These are phyloP conservation scores for Blakeslea trispora DNA, from an alignment of 371 early-diverging fungal species.

Conservation along the genomic window DNA sequence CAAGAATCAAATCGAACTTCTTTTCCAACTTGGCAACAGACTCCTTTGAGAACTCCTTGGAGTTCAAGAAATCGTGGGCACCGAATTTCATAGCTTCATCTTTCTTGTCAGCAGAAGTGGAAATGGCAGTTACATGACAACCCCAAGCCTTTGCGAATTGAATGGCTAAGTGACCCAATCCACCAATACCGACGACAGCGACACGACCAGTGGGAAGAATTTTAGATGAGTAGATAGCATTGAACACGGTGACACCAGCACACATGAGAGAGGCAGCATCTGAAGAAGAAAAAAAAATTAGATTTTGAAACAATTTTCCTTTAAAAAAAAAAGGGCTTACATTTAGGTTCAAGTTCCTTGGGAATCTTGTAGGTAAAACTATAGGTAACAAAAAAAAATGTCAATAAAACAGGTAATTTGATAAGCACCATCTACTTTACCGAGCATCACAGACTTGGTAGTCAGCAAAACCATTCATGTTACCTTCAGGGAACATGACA, in stretches of 20 bases:
- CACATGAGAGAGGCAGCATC: slow-evolving; percentile 65
- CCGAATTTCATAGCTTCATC: slow-evolving; percentile 70
- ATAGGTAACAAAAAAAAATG: neutral
- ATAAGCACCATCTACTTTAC: slow-evolving; percentile 23
- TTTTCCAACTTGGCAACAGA: slow-evolving; percentile 23
- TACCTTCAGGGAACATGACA: slow-evolving; percentile 51
- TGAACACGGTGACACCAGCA: slow-evolving; percentile 67
- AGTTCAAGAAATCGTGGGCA: slow-evolving; percentile 57
- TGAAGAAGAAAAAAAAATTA: neutral
- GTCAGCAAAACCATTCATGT: slow-evolving; percentile 48
- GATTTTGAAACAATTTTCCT: too few species aligned
- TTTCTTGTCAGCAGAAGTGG: slow-evolving; percentile 50
- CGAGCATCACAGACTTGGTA: slow-evolving; percentile 49
- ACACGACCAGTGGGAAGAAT: slow-evolving; percentile 53
- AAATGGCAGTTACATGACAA: slow-evolving; percentile 48
- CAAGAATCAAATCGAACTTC: slow-evolving; percentile 53
- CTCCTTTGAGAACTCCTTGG: slow-evolving; percentile 39
- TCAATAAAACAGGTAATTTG: too few species aligned
- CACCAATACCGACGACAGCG: slow-evolving; percentile 73
- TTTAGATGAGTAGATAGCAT: slow-evolving; percentile 50
- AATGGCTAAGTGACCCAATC: slow-evolving; percentile 68
- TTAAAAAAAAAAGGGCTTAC: neutral
- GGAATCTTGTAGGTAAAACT: slow-evolving; percentile 60
- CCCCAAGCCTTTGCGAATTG: slow-evolving; percentile 70
- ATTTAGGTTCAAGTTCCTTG: slow-evolving; percentile 43